Conservation (phyloP, 306 rosid genomes). For the Rosa persica region DNA sequence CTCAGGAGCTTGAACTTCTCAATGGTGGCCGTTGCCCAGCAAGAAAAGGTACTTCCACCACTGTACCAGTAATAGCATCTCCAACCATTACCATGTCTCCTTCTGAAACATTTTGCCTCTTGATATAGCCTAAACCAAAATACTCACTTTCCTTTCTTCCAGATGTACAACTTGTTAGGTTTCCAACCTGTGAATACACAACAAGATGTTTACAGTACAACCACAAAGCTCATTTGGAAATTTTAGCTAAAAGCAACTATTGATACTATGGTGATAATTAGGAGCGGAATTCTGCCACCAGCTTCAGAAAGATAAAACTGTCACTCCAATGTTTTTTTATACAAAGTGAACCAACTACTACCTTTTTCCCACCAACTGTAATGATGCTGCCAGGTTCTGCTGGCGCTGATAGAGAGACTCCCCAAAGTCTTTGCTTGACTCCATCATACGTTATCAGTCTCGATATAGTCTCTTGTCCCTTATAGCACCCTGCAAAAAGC, state of each 20-base stretch:
- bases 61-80: slow-evolving; percentile 56
- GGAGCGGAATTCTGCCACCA: not conserved
- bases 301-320: not conserved
- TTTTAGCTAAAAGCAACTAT: not conserved
- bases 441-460: slow-evolving; percentile 90
- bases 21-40: slow-evolving; percentile 58
- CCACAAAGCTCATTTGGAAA: slow-evolving; percentile 7
- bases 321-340: not conserved
- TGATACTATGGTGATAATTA: not conserved
- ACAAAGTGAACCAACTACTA: slow-evolving; percentile 18
- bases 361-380: slow-evolving; percentile 72
- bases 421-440: slow-evolving; percentile 92
- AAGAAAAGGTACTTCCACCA: slow-evolving; percentile 76
- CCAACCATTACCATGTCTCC: slow-evolving; percentile 67
- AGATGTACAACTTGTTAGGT: slow-evolving; percentile 74
- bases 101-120: slow-evolving; percentile 64
- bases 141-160: slow-evolving; percentile 66
- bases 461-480: slow-evolving; percentile 95
- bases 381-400: slow-evolving; percentile 80
- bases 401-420: slow-evolving; percentile 65
- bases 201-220: slow-evolving; percentile 11
- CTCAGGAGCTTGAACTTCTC: slow-evolving; percentile 40
- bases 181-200: slow-evolving; percentile 66
- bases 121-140: slow-evolving; percentile 83
- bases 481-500: slow-evolving; percentile 75